phyloP scores from a whole-genome alignment of 2,329 filamentous ascomycete species.

The Chaetomium olivaceum region DNA sequence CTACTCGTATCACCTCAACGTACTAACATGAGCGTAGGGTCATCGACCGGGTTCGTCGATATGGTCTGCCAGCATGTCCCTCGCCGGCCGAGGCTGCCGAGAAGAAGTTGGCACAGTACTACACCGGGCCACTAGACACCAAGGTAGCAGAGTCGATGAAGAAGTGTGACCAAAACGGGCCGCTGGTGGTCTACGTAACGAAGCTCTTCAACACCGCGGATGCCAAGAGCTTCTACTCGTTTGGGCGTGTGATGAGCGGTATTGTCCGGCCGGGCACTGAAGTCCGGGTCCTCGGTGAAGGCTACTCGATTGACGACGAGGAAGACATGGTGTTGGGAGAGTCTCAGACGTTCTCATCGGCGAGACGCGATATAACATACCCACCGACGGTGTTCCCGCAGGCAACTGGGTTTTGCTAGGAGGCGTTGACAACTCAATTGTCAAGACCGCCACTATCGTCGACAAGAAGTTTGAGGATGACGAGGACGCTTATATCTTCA shows the following conservation, averaged over 20 bases:
- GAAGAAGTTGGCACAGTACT: slow-evolving; percentile 78
- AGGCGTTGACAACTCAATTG: slow-evolving; percentile 95
- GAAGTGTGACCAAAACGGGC: slow-evolving; percentile 83
- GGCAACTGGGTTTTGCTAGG: slow-evolving; percentile 91
- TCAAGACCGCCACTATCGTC: slow-evolving; percentile 93
- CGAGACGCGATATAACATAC: slow-evolving; percentile 89
- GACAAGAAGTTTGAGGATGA: slow-evolving; percentile 77
- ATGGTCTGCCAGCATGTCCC: slow-evolving; percentile 87
- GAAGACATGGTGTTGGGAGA: slow-evolving; percentile 90
- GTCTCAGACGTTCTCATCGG: slow-evolving; percentile 86
- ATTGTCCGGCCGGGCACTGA: slow-evolving; percentile 78
- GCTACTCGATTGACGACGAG: slow-evolving; percentile 94
- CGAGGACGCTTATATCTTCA: slow-evolving; percentile 94
- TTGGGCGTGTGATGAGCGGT: slow-evolving; percentile 90
- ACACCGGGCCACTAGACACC: slow-evolving; percentile 85
- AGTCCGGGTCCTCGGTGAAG: slow-evolving; percentile 90
- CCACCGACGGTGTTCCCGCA: slow-evolving; percentile 87
- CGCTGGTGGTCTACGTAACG: slow-evolving; percentile 86
- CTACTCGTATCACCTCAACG: background rate
- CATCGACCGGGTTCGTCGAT: slow-evolving; percentile 86
- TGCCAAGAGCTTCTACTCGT: slow-evolving; percentile 85
- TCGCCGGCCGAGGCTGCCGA: slow-evolving; percentile 79
- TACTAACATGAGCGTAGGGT: slow-evolving; percentile 50
- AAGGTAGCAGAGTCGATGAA: slow-evolving; percentile 79
- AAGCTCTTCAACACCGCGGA: slow-evolving; percentile 91